Evolutionary conservation across 768 basidiomycete species (phyloP).

Genomic region (Kwoniella europaea): DNA sequence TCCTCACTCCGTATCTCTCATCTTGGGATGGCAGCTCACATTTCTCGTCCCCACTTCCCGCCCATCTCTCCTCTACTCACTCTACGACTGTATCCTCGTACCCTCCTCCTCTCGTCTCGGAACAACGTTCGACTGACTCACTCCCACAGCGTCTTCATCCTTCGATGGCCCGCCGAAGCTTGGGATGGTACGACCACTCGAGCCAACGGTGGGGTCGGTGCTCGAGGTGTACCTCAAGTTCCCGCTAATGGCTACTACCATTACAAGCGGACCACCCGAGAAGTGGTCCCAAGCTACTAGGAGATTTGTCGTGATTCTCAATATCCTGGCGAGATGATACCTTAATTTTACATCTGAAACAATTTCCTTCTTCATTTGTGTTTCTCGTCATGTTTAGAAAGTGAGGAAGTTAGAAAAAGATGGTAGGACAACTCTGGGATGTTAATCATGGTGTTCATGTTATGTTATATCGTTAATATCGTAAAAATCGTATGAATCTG

Average conservation of each 20-base stretch:
- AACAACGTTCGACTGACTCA: neutral
- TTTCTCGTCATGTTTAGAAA: neutral
- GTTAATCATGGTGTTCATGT: neutral
- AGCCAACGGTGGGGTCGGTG: constrained; percentile 37
- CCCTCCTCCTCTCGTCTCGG: neutral
- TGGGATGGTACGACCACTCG: constrained; percentile 47
- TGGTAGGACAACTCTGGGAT: neutral
- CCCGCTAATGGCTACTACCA: constrained; percentile 54
- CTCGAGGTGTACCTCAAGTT: constrained; percentile 37
- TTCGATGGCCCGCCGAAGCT: constrained; percentile 54
- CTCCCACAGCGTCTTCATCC: constrained; percentile 36
- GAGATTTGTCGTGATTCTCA: neutral
- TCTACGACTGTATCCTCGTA: neutral
- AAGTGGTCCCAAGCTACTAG: constrained; percentile 48
- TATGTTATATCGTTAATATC: constrained; percentile 4
- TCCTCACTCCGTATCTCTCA: neutral
- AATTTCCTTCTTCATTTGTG: neutral
- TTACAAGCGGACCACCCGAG: constrained; percentile 57
- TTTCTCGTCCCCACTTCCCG: neutral
- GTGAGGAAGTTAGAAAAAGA: neutral
- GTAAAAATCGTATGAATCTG: neutral
- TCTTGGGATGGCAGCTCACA: neutral
- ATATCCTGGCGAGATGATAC: neutral
- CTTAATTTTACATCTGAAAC: neutral
- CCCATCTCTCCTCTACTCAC: neutral